Evolutionary conservation across 257 asterid species (phyloP), one percentile per base, ranked within the genome.

Genomic region (Solanum raphanifolium): DNA sequence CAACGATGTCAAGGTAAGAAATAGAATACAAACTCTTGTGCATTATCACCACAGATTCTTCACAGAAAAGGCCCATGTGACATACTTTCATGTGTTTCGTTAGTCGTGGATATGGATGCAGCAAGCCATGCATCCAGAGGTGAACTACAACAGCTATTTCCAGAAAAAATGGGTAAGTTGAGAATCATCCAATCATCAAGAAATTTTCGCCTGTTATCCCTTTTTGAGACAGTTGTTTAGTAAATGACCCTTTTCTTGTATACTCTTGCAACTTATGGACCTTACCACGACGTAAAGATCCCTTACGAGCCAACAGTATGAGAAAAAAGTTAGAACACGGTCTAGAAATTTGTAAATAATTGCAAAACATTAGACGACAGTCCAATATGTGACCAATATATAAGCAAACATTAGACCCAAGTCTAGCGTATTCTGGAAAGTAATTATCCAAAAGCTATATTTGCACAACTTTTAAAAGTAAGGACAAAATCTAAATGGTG

Each of bases 21-120:
- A 27, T 20, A 48, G 69, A 29, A 31, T 52, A 48, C 21, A 29
- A 48, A 31, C 8, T 3, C 15, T 7, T 18, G 71, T 82, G 38
- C 18, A 48, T 10, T 82, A 82, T 82, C 43, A n/a, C 85, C 71
- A 10, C 31, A 11, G 46, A 52, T 48, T 82, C 38, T 13, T 34
- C 46, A 41, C 18, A 34, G 73, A 78, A 25, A 32, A 27, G 35
- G 29, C n/a, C 65, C 36, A 34, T 46, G 43, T 34, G 48, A 21
- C 86, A 38, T 62, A 13, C 85, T 88, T 39, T 35, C 46, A 35
- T 27, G 55, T 48, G 87, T 48, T 87, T 60, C 71, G 48, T 55
- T 89, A 96, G 99, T 95, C 99, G 86, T 96, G 99, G 98, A 94
- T 96, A 93, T 95, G 98, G 99, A 96, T 96, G 99, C 99, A 96